A percentile compares a stretch with the other conserved stretches of the same genome.
These are phyloP conservation scores for Meredithiella fracta DNA, from an alignment of 2,329 filamentous ascomycete species.

Conservation along the genomic window DNA sequence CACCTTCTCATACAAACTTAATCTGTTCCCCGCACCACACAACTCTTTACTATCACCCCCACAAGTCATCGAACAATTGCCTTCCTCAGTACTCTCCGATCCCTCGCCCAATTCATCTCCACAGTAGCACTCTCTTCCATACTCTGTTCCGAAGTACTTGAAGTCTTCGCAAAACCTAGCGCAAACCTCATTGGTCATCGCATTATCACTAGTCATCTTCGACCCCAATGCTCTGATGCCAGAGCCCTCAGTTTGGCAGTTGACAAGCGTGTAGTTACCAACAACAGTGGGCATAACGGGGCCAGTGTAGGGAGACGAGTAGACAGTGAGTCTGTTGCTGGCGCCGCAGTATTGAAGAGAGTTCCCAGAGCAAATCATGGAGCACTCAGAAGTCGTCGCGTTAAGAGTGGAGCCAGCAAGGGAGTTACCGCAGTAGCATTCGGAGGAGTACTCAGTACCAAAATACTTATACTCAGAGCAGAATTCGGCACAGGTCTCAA, in stretches of 20 bases:
- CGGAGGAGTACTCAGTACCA: slow-evolving; percentile 25
- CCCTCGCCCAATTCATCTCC: slow-evolving; percentile 20
- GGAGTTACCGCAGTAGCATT: slow-evolving; percentile 25
- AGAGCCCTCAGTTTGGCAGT: slow-evolving; percentile 24
- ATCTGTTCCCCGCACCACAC: slow-evolving; percentile 26
- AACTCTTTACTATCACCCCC: slow-evolving; percentile 23
- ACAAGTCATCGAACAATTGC: slow-evolving; percentile 28
- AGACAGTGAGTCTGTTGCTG: slow-evolving; percentile 22
- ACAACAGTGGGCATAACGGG: slow-evolving; percentile 21
- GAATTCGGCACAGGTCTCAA: slow-evolving; percentile 21
- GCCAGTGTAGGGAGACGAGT: slow-evolving; percentile 18
- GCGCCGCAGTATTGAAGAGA: slow-evolving; percentile 22
- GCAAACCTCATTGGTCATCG: slow-evolving; percentile 23
- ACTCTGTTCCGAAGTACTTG: slow-evolving; percentile 24
- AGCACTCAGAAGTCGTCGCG: slow-evolving; percentile 21
- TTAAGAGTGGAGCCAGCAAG: slow-evolving; percentile 18
- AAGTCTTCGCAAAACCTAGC: slow-evolving; percentile 21
- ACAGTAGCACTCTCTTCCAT: slow-evolving; percentile 25
- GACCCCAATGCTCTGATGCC: slow-evolving; percentile 21
- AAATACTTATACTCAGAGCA: slow-evolving; percentile 26
- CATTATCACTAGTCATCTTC: slow-evolving; percentile 16
- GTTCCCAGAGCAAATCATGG: slow-evolving; percentile 22
- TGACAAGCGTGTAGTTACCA: slow-evolving; percentile 21
- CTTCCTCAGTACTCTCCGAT: slow-evolving; percentile 19
- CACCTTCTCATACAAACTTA: slow-evolving; percentile 21